Evolutionary conservation across 768 basidiomycete species (phyloP).

Genomic region (Arthromyces matolae): DNA sequence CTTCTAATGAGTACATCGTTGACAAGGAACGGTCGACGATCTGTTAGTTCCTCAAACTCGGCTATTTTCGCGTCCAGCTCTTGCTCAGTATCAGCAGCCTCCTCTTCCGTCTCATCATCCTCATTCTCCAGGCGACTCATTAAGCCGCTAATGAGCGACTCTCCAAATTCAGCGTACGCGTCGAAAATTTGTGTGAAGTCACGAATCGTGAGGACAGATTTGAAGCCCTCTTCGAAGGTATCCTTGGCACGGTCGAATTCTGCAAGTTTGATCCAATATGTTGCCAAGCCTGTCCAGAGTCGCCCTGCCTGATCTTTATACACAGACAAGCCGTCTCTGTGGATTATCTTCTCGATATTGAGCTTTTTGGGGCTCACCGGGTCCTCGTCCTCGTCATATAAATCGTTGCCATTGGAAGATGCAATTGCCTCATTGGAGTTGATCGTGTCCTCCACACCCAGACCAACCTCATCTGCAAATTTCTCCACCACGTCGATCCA

Average conservation of each 20-base stretch:
- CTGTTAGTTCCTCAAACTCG: slow-evolving; percentile 91
- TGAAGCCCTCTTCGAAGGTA: slow-evolving; percentile 86
- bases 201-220: slow-evolving; percentile 82
- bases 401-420: slow-evolving; percentile 47
- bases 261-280: slow-evolving; percentile 96
- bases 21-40: slow-evolving; percentile 90
- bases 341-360: slow-evolving; percentile 84
- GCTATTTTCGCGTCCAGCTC: slow-evolving; percentile 89
- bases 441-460: slow-evolving; percentile 75
- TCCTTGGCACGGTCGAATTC: slow-evolving; percentile 89
- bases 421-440: slow-evolving; percentile 50
- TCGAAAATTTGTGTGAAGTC: slow-evolving; percentile 99
- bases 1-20: slow-evolving; percentile 91
- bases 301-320: slow-evolving; percentile 98
- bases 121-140: slow-evolving; percentile 84
- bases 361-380: slow-evolving; percentile 64
- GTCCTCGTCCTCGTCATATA: slow-evolving; percentile 84
- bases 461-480: slow-evolving; percentile 87
- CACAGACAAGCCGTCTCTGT: slow-evolving; percentile 78
- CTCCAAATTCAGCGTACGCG: slow-evolving; percentile 91
- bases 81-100: slow-evolving; percentile 69
- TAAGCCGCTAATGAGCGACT: slow-evolving; percentile 82
- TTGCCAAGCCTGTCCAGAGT: slow-evolving; percentile 93
- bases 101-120: slow-evolving; percentile 62
- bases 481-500: slow-evolving; percentile 91